Base-by-base conservation (phyloP, 2,329 filamentous ascomycete genomes). In the Uncinocarpus reesii region DNA sequence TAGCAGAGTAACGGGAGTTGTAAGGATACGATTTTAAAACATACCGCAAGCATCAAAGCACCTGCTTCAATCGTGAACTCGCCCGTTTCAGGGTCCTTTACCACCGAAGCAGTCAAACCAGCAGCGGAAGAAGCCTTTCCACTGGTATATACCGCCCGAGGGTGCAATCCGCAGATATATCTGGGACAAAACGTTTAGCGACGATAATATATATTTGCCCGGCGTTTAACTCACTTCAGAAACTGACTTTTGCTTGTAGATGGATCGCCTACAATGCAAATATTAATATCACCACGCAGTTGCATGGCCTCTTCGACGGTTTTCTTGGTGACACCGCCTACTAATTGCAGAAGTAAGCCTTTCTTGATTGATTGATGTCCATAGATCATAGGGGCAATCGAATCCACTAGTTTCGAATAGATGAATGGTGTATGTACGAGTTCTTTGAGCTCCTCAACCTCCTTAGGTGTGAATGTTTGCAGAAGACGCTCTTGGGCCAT, bases 11-110 rank as follows among this genome's bases (percentile, higher is more conserved):
- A 5, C 21, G 3, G 16, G 21, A 31, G 13, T 24, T 20, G 16
- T 6, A 47, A 20, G 15, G 13, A 4, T 10, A 4, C 34, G 37
- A 31, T 13, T 24, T 32, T 15, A 43, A 28, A 4, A 59, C 64
- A 49, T 59, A 66, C 83, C 18, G 92, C 92, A 52, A 98, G 74
- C 92, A 98, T 96, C 50, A 98, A 79, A 10, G 92, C 92, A 71
- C 92, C 92, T 5, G 92, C 92, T 70, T 98, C 92, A 58, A 98
- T 98, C 11, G 92, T 98, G 65, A 95, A 95, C 63, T 98, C 92
- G 55, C 92, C 92, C 16, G 92, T 98, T 69, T 98, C 92, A 62
- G 96, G 89, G 60, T 98, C 92, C 65, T 96, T 98, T 53, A 96
- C 83, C 0, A 98, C 92, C 0, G 92, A 90, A 3, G 92, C 92